These are phyloP conservation scores for Manihot esculenta DNA, from an alignment of 441 rosid genomes.

Conservation along the genomic window DNA sequence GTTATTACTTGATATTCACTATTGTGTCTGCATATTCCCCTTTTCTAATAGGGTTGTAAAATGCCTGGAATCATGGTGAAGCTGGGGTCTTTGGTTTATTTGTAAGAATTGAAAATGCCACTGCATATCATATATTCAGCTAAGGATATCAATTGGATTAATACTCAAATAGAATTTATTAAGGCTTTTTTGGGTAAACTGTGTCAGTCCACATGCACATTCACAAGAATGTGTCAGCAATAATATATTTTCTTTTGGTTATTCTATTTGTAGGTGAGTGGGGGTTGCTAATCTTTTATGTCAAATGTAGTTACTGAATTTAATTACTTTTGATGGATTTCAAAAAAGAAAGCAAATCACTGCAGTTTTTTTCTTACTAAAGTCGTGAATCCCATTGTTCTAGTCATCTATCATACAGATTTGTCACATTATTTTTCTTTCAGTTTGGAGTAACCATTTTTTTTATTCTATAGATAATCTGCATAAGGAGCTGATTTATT, in stretches of 20 bases:
- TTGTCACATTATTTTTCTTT: not conserved
- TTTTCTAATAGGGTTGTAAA: not conserved
- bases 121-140: not conserved
- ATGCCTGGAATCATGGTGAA: not conserved
- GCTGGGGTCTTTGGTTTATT: not conserved
- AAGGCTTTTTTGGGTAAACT: not conserved
- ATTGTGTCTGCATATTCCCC: not conserved
- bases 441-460: not conserved
- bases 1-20: conserved; percentile 9
- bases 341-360: not conserved
- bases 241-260: not conserved
- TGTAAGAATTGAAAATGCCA: not conserved
- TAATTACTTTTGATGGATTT: not conserved
- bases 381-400: conserved; percentile 2
- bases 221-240: not conserved
- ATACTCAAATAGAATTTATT: conserved; percentile 1
- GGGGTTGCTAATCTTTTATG: not conserved
- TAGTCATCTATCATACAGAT: not conserved
- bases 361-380: not conserved
- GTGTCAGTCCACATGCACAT: not conserved
- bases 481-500: not conserved
- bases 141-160: not conserved
- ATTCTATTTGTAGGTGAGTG: not conserved
- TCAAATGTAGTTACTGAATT: not conserved
- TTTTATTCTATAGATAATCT: conserved; percentile 5